These are phyloP conservation scores for Phylloporus rhodoxanthus DNA, from an alignment of 768 basidiomycete genomes.

Conservation along the genomic window DNA sequence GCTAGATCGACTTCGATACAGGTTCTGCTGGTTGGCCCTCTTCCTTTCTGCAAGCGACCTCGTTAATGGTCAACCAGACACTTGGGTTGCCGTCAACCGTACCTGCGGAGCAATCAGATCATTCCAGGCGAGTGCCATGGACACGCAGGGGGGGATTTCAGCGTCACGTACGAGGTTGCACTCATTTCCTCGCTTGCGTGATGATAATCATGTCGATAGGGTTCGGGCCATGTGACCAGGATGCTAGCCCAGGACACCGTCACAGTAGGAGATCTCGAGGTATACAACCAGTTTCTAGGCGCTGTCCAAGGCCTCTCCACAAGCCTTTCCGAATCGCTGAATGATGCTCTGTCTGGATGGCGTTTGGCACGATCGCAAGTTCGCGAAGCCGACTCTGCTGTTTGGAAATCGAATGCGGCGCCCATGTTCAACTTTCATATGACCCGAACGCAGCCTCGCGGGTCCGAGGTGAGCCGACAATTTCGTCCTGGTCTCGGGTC, in stretches of 20 bases:
- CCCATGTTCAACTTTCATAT: slow-evolving; percentile 59
- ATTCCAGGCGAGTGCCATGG: no score
- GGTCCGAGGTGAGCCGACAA: slow-evolving; percentile 41
- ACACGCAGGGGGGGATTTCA: no score
- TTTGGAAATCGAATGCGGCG: slow-evolving; percentile 57
- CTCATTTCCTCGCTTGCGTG: slow-evolving; percentile 6
- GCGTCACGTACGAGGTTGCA: slow-evolving; percentile 37
- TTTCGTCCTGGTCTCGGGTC: neutral
- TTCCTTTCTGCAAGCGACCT: neutral
- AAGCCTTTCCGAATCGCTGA: slow-evolving; percentile 49
- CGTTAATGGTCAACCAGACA: slow-evolving; percentile 30
- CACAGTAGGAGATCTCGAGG: slow-evolving; percentile 38
- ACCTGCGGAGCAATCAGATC: slow-evolving; percentile 32
- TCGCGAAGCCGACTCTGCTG: slow-evolving; percentile 47
- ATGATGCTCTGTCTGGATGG: slow-evolving; percentile 54
- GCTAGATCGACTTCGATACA: slow-evolving; percentile 63
- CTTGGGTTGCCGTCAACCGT: slow-evolving; percentile 50
- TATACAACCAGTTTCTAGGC: slow-evolving; percentile 51
- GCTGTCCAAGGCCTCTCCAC: slow-evolving; percentile 42
- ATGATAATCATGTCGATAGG: slow-evolving; percentile 29
- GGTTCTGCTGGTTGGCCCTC: slow-evolving; percentile 39
- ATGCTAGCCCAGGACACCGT: slow-evolving; percentile 47
- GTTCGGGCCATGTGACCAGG: slow-evolving; percentile 48
- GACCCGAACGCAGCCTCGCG: slow-evolving; percentile 32
- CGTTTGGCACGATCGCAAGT: slow-evolving; percentile 51